A percentile compares a stretch with the other conserved stretches of the same genome.
These are phyloP conservation scores for Saturnispora gosingensis DNA, from an alignment of 805 yeast genomes.

Conservation along the genomic window DNA sequence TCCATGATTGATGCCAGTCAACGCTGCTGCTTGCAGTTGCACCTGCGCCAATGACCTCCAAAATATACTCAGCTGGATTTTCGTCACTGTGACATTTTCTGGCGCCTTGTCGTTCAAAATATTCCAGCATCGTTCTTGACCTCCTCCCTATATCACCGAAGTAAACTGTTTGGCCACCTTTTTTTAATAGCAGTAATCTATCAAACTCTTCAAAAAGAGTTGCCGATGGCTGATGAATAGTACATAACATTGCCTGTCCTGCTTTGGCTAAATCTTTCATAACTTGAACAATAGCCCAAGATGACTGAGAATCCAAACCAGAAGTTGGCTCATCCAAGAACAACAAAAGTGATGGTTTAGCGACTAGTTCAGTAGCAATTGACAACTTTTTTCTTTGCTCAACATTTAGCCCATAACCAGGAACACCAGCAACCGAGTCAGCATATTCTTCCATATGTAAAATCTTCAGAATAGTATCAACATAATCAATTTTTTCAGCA, in stretches of 20 bases:
- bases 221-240: conserved; percentile 45
- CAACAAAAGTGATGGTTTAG: conserved; percentile 40
- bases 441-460: conserved; percentile 38
- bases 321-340: conserved; percentile 29
- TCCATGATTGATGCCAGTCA: conserved; percentile 62
- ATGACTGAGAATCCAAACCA: conserved; percentile 49
- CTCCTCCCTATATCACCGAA: conserved; percentile 44
- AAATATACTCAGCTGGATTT: conserved; percentile 70
- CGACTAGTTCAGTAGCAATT: conserved; percentile 46
- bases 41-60: conserved; percentile 74
- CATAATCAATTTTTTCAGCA: conserved; percentile 34
- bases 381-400: conserved; percentile 46
- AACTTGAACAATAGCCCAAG: conserved; percentile 48
- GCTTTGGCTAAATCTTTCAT: conserved; percentile 39
- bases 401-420: conserved; percentile 43
- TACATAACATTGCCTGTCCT: conserved; percentile 49
- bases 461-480: conserved; percentile 32
- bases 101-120: conserved; percentile 50
- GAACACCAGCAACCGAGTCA: conserved; percentile 40
- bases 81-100: conserved; percentile 50
- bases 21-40: conserved; percentile 49
- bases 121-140: conserved; percentile 33
- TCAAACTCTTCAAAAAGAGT: conserved; percentile 34
- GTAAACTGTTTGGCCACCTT: conserved; percentile 45
- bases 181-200: conserved; percentile 35